Percentiles rank a stretch among this genome's conserved stretches.
Conservation (phyloP, 2,329 filamentous ascomycete species). For the Sclerotinia sclerotiorum region DNA sequence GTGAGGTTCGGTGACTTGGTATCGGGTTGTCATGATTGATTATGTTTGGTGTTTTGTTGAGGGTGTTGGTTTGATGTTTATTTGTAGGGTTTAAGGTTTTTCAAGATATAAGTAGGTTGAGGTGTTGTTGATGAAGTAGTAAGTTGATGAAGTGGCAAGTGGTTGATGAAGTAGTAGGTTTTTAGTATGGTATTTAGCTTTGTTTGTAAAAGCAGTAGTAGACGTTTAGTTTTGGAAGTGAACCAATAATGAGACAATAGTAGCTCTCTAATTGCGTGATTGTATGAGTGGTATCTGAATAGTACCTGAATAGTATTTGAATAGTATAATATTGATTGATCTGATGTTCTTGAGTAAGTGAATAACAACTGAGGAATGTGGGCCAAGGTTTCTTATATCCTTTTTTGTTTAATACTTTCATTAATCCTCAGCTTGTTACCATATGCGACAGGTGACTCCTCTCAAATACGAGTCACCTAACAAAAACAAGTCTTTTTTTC, state of each 20-base stretch:
- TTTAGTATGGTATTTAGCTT: not conserved
- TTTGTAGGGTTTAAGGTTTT: not conserved
- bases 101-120: too few relatives aligned
- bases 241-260: constrained; percentile 3
- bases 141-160: not conserved
- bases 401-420: not conserved
- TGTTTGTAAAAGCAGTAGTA: not conserved
- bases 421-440: not conserved
- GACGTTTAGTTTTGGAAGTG: not conserved
- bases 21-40: constrained; percentile 29
- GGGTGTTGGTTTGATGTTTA: not conserved
- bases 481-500: not conserved
- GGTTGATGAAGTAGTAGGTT: not conserved
- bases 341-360: not conserved
- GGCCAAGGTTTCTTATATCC: constrained; percentile 15
- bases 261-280: not conserved
- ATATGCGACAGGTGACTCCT: constrained; percentile 19
- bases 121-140: not conserved
- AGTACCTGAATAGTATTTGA: not conserved
- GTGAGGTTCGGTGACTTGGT: constrained; percentile 40
- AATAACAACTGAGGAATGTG: not conserved
- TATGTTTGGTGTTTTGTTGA: constrained; percentile 2
- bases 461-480: constrained; percentile 21
- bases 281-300: not conserved
- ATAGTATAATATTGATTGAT: not conserved